Conservation (phyloP, 805 yeast genomes). For the Zygoascus biomembranicola region DNA sequence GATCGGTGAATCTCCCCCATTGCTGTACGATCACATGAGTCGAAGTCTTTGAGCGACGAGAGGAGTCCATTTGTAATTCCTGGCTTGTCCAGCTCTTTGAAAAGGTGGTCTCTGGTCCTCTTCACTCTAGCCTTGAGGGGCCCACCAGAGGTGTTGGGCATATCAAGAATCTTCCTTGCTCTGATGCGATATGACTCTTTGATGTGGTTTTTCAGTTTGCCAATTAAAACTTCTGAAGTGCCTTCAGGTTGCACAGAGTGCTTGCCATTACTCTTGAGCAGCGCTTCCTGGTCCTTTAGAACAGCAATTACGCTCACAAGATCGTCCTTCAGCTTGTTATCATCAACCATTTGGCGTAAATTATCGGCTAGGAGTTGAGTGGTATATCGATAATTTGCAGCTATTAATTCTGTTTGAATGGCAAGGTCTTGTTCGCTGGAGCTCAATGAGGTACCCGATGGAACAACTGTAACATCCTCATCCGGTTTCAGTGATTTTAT, state of each 20-base stretch:
- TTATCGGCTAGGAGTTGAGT: neutral
- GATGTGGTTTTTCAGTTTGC: neutral
- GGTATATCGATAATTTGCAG: slow-evolving; percentile 1
- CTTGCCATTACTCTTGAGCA: neutral
- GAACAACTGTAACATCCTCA: neutral
- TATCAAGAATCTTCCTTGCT: slow-evolving; percentile 1
- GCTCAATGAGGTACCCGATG: neutral
- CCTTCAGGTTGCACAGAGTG: neutral
- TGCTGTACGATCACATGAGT: slow-evolving; percentile 2
- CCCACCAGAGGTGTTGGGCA: neutral
- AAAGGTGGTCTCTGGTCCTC: neutral
- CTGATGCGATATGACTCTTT: neutral
- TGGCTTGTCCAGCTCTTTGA: neutral
- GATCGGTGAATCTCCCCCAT: slow-evolving; percentile 2
- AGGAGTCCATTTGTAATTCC: neutral
- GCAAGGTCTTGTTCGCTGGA: neutral
- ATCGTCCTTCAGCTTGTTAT: neutral
- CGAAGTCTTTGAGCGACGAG: neutral
- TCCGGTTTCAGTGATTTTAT: neutral
- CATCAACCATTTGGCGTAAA: neutral
- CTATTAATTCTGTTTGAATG: neutral
- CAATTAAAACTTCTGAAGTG: neutral
- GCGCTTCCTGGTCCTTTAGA: neutral
- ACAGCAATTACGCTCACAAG: neutral
- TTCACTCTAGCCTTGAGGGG: neutral